Percentiles rank a stretch among this genome's conserved stretches.
Evolutionary conservation across 805 yeast species (phyloP).

Genomic region (Candida maltosa): DNA sequence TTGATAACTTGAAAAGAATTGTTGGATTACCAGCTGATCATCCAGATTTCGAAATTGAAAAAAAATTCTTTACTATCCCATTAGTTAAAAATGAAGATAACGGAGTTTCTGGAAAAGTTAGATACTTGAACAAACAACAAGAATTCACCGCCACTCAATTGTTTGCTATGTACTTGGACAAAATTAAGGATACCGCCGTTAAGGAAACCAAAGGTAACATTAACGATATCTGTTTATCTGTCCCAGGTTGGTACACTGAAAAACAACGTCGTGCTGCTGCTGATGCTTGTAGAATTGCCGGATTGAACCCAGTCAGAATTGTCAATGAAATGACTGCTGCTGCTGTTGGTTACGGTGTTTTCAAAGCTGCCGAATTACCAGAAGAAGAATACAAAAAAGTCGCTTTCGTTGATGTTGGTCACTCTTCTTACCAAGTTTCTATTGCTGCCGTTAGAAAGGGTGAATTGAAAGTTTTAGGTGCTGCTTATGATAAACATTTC

Average conservation of each 20-base stretch:
- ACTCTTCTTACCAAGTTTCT: conserved; percentile 88
- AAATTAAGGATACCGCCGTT: conserved; percentile 75
- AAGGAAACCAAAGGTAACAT: conserved; percentile 81
- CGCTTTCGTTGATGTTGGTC: conserved; percentile 96
- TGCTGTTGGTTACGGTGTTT: conserved; percentile 98
- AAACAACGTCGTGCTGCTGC: conserved; percentile 93
- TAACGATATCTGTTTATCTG: conserved; percentile 87
- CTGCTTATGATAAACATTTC: conserved; percentile 91
- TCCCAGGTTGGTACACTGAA: conserved; percentile 97
- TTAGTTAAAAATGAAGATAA: conserved; percentile 70
- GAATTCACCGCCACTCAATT: conserved; percentile 86
- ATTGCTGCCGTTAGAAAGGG: conserved; percentile 93
- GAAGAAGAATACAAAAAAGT: conserved; percentile 88
- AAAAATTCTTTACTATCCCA: conserved; percentile 68
- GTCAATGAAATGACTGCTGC: conserved; percentile 98
- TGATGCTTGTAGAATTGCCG: conserved; percentile 94
- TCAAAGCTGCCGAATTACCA: conserved; percentile 88
- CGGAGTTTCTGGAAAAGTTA: conserved; percentile 79
- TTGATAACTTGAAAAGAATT: conserved; percentile 89
- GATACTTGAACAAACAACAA: conserved; percentile 72
- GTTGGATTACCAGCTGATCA: conserved; percentile 74
- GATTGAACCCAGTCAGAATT: conserved; percentile 95
- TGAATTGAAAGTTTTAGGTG: conserved; percentile 87
- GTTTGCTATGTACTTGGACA: conserved; percentile 91
- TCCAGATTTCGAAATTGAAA: conserved; percentile 75